Base-by-base conservation (phyloP, 257 asterid genomes). In the Fraxinus cuspidata region DNA sequence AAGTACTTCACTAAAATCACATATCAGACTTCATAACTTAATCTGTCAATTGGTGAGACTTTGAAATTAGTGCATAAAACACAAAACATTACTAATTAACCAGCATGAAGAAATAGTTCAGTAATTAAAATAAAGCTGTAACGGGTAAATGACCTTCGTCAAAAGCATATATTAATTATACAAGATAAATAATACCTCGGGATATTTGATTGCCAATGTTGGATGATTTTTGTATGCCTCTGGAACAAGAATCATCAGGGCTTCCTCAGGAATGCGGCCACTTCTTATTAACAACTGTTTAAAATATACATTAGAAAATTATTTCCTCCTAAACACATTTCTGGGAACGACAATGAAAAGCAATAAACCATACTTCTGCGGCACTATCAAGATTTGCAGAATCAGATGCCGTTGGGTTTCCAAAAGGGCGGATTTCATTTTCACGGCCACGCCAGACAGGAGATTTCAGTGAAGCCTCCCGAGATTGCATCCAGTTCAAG, bases 401-500 rank as follows among this genome's bases (percentile, higher is more conserved):
- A 88, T 96, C 99, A 31, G 98, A 96, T 51, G 97, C 99, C 85
- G 87, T 92, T 21, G 98, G 79, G 87, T 96, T 96, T 82, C 99
- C 99, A 87, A 91, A 92, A 77, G 99, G 98, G 71, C 98, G 89
- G 82, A 96, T 77, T 80, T 96, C 99, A 86, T 87, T 92, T 88
- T 96, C 99, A 77, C 99, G 98, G 35, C 90, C 98, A 75, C 93
- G 93, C 99, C 99, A 96, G 75, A 96, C 98, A 70, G 99, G 88
- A 72, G 99, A 96, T 80, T 89, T 90, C 76, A 96, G 77, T 63
- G 98, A 92, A 81, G 98, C 49, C 88, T 96, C 99, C 77, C 99
- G 89, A 79, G 99, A 96, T 84, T 88, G 98, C 99, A 96, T 96
- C 99, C 99, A 96, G 87, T 96, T 96, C 91, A 93, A 87, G 85